These are phyloP conservation scores for Mariannaea elegans DNA, from an alignment of 2,329 filamentous ascomycete genomes.

Conservation along the genomic window DNA sequence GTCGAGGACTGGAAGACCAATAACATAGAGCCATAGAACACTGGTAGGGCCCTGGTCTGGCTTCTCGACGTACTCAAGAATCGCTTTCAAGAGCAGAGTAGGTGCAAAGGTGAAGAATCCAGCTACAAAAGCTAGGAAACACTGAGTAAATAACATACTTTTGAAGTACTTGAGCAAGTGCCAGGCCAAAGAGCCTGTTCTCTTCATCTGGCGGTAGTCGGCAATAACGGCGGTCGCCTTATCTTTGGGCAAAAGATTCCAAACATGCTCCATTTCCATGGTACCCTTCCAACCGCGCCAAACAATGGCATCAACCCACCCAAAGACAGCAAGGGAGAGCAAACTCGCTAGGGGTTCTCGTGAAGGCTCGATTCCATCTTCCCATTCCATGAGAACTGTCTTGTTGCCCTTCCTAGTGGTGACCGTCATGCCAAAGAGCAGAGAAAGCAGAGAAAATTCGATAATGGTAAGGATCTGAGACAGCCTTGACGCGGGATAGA, in stretches of 20 bases:
- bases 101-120: slow-evolving; percentile 90
- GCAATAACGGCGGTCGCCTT: slow-evolving; percentile 84
- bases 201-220: slow-evolving; percentile 86
- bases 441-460: slow-evolving; percentile 77
- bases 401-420: slow-evolving; percentile 93
- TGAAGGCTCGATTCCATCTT: slow-evolving; percentile 87
- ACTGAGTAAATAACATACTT: slow-evolving; percentile 77
- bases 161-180: slow-evolving; percentile 90
- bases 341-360: slow-evolving; percentile 88
- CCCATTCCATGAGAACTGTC: slow-evolving; percentile 86
- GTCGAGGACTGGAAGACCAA: slow-evolving; percentile 85
- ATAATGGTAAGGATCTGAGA: slow-evolving; percentile 72
- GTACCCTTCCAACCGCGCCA: slow-evolving; percentile 88
- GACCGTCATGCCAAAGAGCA: slow-evolving; percentile 79
- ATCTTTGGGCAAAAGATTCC: slow-evolving; percentile 89
- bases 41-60: slow-evolving; percentile 79
- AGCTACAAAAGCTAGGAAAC: slow-evolving; percentile 79
- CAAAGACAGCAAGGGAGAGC: slow-evolving; percentile 86
- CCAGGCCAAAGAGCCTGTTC: slow-evolving; percentile 79
- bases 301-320: slow-evolving; percentile 90
- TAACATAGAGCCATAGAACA: slow-evolving; percentile 95
- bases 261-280: slow-evolving; percentile 84
- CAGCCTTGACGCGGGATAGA: slow-evolving; percentile 74
- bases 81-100: slow-evolving; percentile 88
- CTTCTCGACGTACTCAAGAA: slow-evolving; percentile 92